These are phyloP conservation scores for Sporisorium reilianum DNA, from an alignment of 1,284 basidiomycete species.

Conservation along the genomic window DNA sequence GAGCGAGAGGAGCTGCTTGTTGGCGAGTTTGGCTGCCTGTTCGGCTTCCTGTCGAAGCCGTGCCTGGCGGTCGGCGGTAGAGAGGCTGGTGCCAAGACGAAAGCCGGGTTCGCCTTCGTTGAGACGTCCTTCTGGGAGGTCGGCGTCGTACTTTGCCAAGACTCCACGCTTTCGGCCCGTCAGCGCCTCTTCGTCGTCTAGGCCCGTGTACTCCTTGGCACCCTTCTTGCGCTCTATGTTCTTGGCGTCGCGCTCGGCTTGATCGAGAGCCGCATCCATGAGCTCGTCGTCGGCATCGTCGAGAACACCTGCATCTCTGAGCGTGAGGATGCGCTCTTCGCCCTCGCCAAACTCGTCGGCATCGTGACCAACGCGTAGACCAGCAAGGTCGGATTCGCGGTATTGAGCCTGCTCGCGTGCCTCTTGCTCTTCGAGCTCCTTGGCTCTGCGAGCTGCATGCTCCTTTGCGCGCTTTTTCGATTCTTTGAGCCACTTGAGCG, in stretches of 20 bases:
- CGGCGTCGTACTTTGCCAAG: constrained; percentile 93
- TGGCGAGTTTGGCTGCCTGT: constrained; percentile 72
- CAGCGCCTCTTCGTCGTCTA: constrained; percentile 86
- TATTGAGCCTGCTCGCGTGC: constrained; percentile 77
- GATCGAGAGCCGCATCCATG: constrained; percentile 91
- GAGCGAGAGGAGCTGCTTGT: constrained; percentile 77
- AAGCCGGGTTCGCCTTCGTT: constrained; percentile 45
- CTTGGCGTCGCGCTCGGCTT: constrained; percentile 82
- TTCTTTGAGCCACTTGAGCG: constrained; percentile 88
- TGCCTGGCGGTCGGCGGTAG: constrained; percentile 67
- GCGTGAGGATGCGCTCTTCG: constrained; percentile 91
- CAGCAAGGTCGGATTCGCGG: constrained; percentile 78
- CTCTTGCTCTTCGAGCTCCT: constrained; percentile 81
- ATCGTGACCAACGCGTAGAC: constrained; percentile 95
- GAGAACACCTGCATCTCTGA: constrained; percentile 93
- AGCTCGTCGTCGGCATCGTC: constrained; percentile 98
- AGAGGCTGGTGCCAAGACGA: constrained; percentile 43
- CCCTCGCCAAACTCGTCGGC: constrained; percentile 83
- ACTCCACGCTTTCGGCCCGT: constrained; percentile 84
- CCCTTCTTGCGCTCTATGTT: constrained; percentile 88
- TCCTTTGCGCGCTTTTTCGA: constrained; percentile 87
- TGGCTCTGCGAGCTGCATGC: constrained; percentile 81
- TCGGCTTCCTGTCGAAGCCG: constrained; percentile 73
- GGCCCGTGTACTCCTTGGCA: constrained; percentile 89
- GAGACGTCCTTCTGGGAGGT: constrained; percentile 75